Base-by-base conservation (phyloP, 805 yeast genomes). In the Lipomyces lipofer region DNA sequence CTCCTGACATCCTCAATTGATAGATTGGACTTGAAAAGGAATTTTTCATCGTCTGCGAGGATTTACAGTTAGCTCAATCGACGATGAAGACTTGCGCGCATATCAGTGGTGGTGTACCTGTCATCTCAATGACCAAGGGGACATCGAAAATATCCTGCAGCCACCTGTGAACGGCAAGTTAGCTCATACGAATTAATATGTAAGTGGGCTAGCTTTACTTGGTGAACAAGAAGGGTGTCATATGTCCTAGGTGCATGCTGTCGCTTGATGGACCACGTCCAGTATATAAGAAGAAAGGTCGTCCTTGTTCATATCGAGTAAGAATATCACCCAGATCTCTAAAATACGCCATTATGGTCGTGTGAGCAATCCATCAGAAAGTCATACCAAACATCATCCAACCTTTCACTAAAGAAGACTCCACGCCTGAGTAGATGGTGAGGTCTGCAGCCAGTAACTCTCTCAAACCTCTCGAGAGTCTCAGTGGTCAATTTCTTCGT, bases 241-340 rank as follows among this genome's bases (percentile, higher is more conserved):
- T 84, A 72, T 94, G 99, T 49, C 99, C 99, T 74, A 94, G 77
- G 70, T 94, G 99, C 88, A 94, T 85, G 19, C 94, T 85, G 64
- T 86, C 96, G 39, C 91, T 82, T 1, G 96, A 87, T 33, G 99
- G 98, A 4, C 99, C 99, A 71, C 99, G 82, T 36, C 99, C 99
- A 13, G 99, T 94, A 71, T 94, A 94, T 59, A 94, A 75, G 75
- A 92, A 94, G 72, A 94, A 94, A 28, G 91, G 96, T 73, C 94
- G 89, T 19, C 96, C 96, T 67, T 86, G 88, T 74, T 94, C 98
- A 71, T 94, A 89, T 63, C 90, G 72, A 68, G 88, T 95, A 67
- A 92, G 78, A 66, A 92, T 94, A 65, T 75, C 80, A 66, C 69
- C 72, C 47, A 74, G 58, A 52, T 74, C 78, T 33, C 66, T 59